Percentiles rank a stretch among this genome's conserved stretches.
Evolutionary conservation across 1,284 basidiomycete genomes (phyloP).

Genomic region (Pyrrhoderma lamaoense): DNA sequence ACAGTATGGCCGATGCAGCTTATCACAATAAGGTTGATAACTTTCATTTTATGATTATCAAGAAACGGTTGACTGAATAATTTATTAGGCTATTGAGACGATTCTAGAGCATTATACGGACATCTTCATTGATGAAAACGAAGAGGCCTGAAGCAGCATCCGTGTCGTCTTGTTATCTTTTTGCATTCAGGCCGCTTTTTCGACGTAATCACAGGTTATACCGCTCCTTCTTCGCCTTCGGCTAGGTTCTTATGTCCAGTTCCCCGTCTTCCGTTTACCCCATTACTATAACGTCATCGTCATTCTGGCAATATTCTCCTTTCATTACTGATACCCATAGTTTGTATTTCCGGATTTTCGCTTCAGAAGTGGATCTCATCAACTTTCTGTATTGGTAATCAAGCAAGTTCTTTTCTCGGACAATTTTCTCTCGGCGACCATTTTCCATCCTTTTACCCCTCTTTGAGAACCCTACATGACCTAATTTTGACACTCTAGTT

Average conservation of each 20-base stretch:
- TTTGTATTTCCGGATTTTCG: no score
- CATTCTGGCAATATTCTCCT: not conserved
- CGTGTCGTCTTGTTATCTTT: no score
- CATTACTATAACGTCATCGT: not conserved
- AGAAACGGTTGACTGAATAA: constrained; percentile 30
- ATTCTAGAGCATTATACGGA: constrained; percentile 82
- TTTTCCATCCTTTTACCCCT: not conserved
- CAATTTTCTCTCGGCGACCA: no score
- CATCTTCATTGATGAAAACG: constrained; percentile 73
- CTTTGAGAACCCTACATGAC: not conserved
- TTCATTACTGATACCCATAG: no score
- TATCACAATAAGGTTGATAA: constrained; percentile 55
- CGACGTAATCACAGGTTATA: no score
- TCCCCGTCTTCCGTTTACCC: not conserved
- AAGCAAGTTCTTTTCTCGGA: no score
- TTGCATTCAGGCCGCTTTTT: no score
- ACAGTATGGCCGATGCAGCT: constrained; percentile 51
- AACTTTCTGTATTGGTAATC: not conserved
- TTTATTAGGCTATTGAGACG: constrained; percentile 69
- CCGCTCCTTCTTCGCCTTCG: no score
- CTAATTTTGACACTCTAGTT: not conserved
- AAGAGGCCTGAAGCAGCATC: constrained; percentile 21
- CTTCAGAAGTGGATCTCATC: not conserved
- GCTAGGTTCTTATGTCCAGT: no score
- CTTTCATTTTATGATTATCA: constrained; percentile 12